Percentiles rank a stretch among this genome's conserved stretches.
These are phyloP conservation scores for Physcomitrium patens DNA, from an alignment of 225 moss, liverwort and hornwort species.

Conservation along the genomic window DNA sequence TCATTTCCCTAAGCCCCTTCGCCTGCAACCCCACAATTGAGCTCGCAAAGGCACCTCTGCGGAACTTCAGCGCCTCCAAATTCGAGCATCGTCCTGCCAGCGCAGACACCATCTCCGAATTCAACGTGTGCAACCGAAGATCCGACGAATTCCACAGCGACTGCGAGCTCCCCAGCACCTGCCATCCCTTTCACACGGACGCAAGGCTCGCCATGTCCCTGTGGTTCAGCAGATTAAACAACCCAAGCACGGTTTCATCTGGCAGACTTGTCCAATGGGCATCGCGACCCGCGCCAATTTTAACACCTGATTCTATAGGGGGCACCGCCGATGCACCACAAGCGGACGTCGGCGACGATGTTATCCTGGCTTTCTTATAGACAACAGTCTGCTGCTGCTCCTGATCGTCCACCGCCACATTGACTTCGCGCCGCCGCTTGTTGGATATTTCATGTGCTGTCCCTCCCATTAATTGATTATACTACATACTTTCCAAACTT, in stretches of 20 bases:
- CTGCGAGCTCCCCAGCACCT: slow-evolving; percentile 53
- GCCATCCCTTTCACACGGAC: slow-evolving; percentile 72
- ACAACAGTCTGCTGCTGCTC: slow-evolving; percentile 11
- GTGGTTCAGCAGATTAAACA: slow-evolving; percentile 66
- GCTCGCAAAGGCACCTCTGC: slow-evolving; percentile 55
- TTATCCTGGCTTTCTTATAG: slow-evolving; percentile 27
- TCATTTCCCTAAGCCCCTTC: slow-evolving; percentile 53
- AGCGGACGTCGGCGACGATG: neutral
- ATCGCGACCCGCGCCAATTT: slow-evolving; percentile 3
- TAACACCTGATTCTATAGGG: neutral
- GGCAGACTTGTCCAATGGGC: slow-evolving; percentile 59
- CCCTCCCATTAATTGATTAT: neutral
- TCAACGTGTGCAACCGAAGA: slow-evolving; percentile 60
- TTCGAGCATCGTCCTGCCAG: slow-evolving; percentile 58
- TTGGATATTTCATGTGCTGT: slow-evolving; percentile 21
- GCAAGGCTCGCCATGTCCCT: slow-evolving; percentile 75
- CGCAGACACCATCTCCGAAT: slow-evolving; percentile 57
- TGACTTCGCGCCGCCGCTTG: slow-evolving; percentile 31
- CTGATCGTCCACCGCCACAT: slow-evolving; percentile 22
- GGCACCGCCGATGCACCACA: neutral
- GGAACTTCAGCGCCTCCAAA: slow-evolving; percentile 60
- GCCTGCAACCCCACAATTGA: slow-evolving; percentile 61
- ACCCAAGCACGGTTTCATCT: slow-evolving; percentile 61
- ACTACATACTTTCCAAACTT: no score
- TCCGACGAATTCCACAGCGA: slow-evolving; percentile 69